Conservation (phyloP, 768 basidiomycete genomes). For the Trametes coccinea region DNA sequence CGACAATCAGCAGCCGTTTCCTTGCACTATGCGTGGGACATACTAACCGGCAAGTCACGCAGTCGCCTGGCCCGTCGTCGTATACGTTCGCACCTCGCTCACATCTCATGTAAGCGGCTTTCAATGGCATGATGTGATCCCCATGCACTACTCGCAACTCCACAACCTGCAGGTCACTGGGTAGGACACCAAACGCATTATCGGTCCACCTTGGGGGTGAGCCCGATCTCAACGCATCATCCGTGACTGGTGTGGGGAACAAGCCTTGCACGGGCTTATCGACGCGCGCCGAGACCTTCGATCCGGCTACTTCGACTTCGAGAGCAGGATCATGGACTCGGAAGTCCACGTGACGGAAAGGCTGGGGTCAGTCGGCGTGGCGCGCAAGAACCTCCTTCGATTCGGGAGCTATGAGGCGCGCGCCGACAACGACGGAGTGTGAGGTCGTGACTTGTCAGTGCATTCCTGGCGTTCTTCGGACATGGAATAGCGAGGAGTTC, state of each 20-base stretch:
- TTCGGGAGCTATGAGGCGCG: conserved; percentile 55
- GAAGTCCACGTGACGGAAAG: conserved; percentile 33
- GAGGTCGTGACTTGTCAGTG: conserved; percentile 27
- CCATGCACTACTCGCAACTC: conserved; percentile 61
- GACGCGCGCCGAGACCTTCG: conserved; percentile 53
- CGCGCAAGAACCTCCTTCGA: conserved; percentile 60
- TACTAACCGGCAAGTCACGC: too few species aligned
- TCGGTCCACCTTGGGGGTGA: conserved; percentile 67
- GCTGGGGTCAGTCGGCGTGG: conserved; percentile 65
- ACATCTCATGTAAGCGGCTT: conserved; percentile 14
- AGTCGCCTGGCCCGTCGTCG: too few species aligned
- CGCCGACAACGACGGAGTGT: conserved; percentile 62
- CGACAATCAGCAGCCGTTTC: too few species aligned
- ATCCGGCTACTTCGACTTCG: conserved; percentile 41
- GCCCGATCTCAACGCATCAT: neutral
- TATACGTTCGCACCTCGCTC: conserved; percentile 10
- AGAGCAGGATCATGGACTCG: conserved; percentile 32
- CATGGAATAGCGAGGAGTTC: conserved; percentile 38
- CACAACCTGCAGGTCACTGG: conserved; percentile 75
- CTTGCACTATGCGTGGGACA: too few species aligned
- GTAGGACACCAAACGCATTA: conserved; percentile 86
- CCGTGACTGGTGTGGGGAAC: conserved; percentile 70
- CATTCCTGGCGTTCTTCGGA: conserved; percentile 4
- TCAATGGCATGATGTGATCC: neutral
- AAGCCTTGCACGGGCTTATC: too few species aligned